phyloP scores from a whole-genome alignment of 306 rosid genomes.

The Leucaena leucocephala region DNA sequence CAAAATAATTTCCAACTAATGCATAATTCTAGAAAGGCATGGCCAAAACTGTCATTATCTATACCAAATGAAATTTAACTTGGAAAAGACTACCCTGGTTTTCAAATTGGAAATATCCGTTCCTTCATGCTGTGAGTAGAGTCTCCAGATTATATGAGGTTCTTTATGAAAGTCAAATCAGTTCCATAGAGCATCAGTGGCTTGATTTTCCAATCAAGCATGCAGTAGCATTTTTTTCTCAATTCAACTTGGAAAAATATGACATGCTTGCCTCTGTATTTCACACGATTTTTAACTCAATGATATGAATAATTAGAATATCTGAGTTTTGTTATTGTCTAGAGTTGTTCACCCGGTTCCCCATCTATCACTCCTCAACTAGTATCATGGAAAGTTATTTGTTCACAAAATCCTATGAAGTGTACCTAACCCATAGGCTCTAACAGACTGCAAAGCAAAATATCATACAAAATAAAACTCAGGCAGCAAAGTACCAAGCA shows the following conservation, averaged over 20 bases:
- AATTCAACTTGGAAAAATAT: background rate
- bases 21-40: conserved; percentile 22
- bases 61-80: conserved; percentile 4
- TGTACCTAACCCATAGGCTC: conserved; percentile 12
- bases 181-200: background rate
- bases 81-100: background rate
- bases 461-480: background rate
- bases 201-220: background rate
- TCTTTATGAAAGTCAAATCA: conserved; percentile 8
- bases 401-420: conserved; percentile 8
- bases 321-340: background rate
- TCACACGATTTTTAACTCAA: conserved; percentile 12
- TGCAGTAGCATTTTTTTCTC: background rate
- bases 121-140: conserved; percentile 6
- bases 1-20: conserved; percentile 46
- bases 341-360: background rate
- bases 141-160: background rate
- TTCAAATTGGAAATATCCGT: conserved; percentile 14
- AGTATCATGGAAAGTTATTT: conserved; percentile 3
- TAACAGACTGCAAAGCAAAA: conserved; percentile 12
- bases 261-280: conserved; percentile 21
- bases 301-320: background rate
- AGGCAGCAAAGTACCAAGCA: conserved; percentile 16
- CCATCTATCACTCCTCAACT: conserved; percentile 7
- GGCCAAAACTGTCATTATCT: conserved; percentile 24